Evolutionary conservation across 1,139 yeast genomes (phyloP), one percentile per base, ranked within the genome.

Genomic region (Williopsis jadinii): DNA sequence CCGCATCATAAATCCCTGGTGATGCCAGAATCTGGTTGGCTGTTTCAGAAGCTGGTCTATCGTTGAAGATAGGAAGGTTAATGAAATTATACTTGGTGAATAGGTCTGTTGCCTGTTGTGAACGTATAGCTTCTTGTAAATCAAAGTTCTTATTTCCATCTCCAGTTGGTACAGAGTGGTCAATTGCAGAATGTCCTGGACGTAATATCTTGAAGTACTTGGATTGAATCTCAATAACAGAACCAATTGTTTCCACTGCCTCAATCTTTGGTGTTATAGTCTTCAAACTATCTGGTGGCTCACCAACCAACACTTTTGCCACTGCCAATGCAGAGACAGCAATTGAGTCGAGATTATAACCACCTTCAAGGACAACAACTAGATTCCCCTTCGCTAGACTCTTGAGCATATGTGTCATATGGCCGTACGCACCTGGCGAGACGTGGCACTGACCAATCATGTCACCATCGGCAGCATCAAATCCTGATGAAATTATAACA

Each of bases 401-500:
- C 62, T 88, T 90, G 51, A 94, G 69, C 81, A 82, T 73, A 56
- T 88, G 95, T 3, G 97, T 86, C 96, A 94, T 87, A 50, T 87
- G 90, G 8, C 96, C 97, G 60, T 92, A 94, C 13, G 97, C 96
- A 35, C 88, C 84, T 2, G 98, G 98, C 0, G 96, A 76, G 4
- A 94, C 95, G 60, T 86, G 95, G 61, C 97, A 92, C 33, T 94
- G 95, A n/a, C 98, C 99, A 51, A 94, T 86, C 43, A 87, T 82
- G 63, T 94, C 99, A 41, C 97, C 98, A 54, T 86, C 96, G 0
- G 99, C 99, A 24, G 98, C 98, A 66, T 92, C 99, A 57, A 92
- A 92, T 0, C 99, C 99, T 0, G 97, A 82, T 34, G 96, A 86
- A 30, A 94, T 82, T 32, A 94, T 86, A 8, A 88, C 88, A 51